Evolutionary conservation across 2,329 filamentous ascomycete genomes (phyloP), one percentile per base, ranked within the genome.

Genomic region (Exophiala sp.): DNA sequence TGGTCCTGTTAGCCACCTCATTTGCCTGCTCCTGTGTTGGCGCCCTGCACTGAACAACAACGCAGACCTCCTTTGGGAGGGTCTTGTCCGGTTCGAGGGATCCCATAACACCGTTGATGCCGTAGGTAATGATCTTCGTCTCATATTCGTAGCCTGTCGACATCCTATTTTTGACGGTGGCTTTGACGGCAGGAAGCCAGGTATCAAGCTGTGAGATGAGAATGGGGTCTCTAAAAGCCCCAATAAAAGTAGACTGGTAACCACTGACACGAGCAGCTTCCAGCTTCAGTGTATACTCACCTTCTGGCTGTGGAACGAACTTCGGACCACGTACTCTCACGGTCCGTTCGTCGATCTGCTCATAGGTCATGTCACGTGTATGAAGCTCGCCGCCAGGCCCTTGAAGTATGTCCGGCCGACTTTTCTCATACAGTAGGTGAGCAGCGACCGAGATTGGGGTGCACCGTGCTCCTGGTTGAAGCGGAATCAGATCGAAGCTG

Each of bases 351-450:
- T 63, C 60, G 4, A 78, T 14, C 57, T 78, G 72, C 53, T 75
- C 68, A 54, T 79, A 80, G 1, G 59, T 69, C 2, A 75, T 68
- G 0, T 65, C 45, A 0, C 66, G 66, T 0, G 80, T 63, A 36
- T 77, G 66, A 0, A 81, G 66, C 11, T 65, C 63, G 0, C 78
- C 79, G 8, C 1, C 78, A 0, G 78, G 79, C 0, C 79, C 79
- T 3, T 66, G 55, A 2, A 80, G 61, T 1, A 76, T 60, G 59
- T 81, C 78, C 0, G 79, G 78, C n/a, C 78, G 63, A 0, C 70
- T 69, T 52, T 81, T 81, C 66, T 81, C 79, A 46, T 81, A 81
- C 16, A 81, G 62, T 0, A 77, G 73, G 54, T 81, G 78, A 0
- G 78, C 75, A 0, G 77, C 77, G 0, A 81, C 77, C 0, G 73